phyloP scores from a whole-genome alignment of 2,329 filamentous ascomycete species.

The Pseudogymnoascus sp. region DNA sequence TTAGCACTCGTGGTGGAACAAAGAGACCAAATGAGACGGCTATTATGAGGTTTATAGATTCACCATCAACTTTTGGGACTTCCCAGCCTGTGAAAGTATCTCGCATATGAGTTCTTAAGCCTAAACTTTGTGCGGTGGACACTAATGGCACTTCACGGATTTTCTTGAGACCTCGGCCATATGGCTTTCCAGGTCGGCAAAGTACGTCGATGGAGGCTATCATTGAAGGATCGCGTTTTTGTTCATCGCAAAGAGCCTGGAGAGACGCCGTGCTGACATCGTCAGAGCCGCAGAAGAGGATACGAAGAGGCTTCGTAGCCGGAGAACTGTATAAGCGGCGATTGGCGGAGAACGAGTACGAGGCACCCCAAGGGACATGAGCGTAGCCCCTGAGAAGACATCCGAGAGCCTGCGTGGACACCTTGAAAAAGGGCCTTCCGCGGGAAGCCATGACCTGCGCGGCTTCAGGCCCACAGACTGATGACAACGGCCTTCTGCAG shows the following conservation, averaged over 20 bases:
- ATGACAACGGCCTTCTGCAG: background rate
- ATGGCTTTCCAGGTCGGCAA: slow-evolving; percentile 68
- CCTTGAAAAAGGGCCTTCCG: background rate
- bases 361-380: background rate
- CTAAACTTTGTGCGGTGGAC: slow-evolving; percentile 51
- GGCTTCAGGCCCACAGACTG: background rate
- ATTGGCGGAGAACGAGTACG: background rate
- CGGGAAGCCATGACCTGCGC: background rate
- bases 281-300: slow-evolving; percentile 93
- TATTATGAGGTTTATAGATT: slow-evolving; percentile 65
- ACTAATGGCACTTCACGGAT: slow-evolving; percentile 58
- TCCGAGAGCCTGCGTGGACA: background rate
- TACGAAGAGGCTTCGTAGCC: slow-evolving; percentile 53
- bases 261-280: slow-evolving; percentile 78
- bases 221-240: slow-evolving; percentile 40
- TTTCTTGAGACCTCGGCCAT: slow-evolving; percentile 64
- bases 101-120: slow-evolving; percentile 57
- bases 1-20: slow-evolving; percentile 69
- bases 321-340: background rate
- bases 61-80: slow-evolving; percentile 41
- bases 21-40: slow-evolving; percentile 93
- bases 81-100: slow-evolving; percentile 80
- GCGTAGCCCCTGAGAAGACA: background rate
- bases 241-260: slow-evolving; percentile 56
- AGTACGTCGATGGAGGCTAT: slow-evolving; percentile 80